Percentiles rank a stretch among this genome's conserved stretches.
Evolutionary conservation across 805 yeast species (phyloP).

Genomic region (Saccharomycopsis amapae): DNA sequence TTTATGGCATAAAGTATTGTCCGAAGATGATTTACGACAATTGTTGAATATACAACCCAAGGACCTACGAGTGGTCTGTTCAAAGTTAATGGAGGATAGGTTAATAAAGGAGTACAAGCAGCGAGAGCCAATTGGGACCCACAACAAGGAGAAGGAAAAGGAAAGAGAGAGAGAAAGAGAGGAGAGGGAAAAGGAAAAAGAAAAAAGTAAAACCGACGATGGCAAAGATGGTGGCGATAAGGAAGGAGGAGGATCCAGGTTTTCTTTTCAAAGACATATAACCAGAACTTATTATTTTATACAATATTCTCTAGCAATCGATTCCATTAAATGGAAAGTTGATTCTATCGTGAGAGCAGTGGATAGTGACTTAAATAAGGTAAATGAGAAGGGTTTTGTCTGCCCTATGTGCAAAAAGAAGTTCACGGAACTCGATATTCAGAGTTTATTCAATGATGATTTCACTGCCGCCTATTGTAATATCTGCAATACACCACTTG

Average conservation of each 20-base stretch:
- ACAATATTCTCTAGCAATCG: constrained; percentile 89
- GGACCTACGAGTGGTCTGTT: constrained; percentile 76
- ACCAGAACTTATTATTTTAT: constrained; percentile 79
- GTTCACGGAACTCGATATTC: constrained; percentile 82
- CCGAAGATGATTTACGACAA: constrained; percentile 84
- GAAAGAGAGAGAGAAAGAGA: not conserved
- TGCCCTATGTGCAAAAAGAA: constrained; percentile 82
- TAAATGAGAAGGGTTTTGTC: constrained; percentile 88
- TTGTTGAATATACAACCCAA: constrained; percentile 79
- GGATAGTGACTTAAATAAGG: constrained; percentile 76
- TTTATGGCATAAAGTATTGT: constrained; percentile 77
- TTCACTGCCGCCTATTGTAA: constrained; percentile 77
- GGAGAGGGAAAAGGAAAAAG: constrained; percentile 3
- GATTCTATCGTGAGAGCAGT: constrained; percentile 74
- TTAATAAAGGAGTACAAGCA: constrained; percentile 64
- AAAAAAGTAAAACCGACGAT: constrained; percentile 11
- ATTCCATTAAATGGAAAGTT: constrained; percentile 93
- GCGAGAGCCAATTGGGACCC: constrained; percentile 34
- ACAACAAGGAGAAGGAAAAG: constrained; percentile 17
- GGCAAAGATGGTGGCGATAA: not conserved
- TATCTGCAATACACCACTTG: constrained; percentile 59
- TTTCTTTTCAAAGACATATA: constrained; percentile 41
- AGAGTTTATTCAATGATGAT: constrained; percentile 73
- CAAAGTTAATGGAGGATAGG: constrained; percentile 77
- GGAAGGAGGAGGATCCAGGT: constrained; percentile 40